phyloP scores from a whole-genome alignment of 106 monocot species.

The Iris macrosiphon region DNA sequence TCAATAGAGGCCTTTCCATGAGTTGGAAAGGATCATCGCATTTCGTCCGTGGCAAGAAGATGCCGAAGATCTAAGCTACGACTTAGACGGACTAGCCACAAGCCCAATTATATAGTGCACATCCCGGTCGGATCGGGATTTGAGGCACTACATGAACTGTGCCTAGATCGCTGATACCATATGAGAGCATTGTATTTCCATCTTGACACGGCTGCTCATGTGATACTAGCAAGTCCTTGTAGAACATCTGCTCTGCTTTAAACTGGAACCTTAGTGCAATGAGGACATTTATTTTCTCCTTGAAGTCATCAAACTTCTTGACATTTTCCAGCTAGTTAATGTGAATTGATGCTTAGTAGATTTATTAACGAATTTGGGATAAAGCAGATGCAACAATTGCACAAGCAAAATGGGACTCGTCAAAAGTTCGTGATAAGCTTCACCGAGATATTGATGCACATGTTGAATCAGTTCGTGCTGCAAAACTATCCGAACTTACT shows the following conservation, averaged over 20 bases:
- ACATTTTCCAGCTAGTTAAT: neutral
- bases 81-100: too few relatives aligned
- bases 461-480: slow-evolving; percentile 54
- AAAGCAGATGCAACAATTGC: slow-evolving; percentile 68
- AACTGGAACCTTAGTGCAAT: neutral
- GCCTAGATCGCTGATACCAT: too few relatives aligned
- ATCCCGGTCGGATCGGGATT: too few relatives aligned
- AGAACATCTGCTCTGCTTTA: neutral
- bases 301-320: neutral
- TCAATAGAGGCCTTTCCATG: too few relatives aligned
- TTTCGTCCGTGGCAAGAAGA: too few relatives aligned
- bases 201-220: too few relatives aligned
- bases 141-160: too few relatives aligned
- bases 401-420: slow-evolving; percentile 79
- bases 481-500: slow-evolving; percentile 66
- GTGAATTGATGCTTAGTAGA: neutral
- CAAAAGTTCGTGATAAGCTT: slow-evolving; percentile 73
- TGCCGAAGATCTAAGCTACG: too few relatives aligned
- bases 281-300: neutral
- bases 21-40: too few relatives aligned
- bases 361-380: neutral
- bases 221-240: too few relatives aligned
- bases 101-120: too few relatives aligned
- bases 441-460: slow-evolving; percentile 76
- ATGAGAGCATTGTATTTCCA: too few relatives aligned